Evolutionary conservation across 106 monocot genomes (phyloP).

Genomic region (Acorus gramineus): DNA sequence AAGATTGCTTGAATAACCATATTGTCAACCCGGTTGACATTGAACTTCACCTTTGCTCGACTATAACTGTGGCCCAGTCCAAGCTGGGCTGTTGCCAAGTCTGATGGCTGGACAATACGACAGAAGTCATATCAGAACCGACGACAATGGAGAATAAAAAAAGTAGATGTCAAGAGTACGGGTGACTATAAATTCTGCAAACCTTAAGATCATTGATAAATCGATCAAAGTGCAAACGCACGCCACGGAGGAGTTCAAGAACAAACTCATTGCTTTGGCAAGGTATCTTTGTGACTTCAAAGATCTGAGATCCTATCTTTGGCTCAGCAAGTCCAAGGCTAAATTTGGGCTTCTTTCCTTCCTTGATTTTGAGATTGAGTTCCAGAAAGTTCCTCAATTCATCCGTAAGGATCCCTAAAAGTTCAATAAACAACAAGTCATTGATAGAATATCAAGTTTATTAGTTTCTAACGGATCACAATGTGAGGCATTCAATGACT

Average conservation of each 20-base stretch:
- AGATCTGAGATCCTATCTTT: conserved; percentile 80
- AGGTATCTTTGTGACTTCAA: conserved; percentile 66
- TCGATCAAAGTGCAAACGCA: conserved; percentile 68
- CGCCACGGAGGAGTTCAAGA: conserved; percentile 75
- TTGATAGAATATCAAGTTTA: too few species aligned
- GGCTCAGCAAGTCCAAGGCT: conserved; percentile 80
- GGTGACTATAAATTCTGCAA: not conserved
- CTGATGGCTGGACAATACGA: conserved; percentile 39
- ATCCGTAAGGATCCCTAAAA: conserved; percentile 70
- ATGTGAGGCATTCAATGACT: too few species aligned
- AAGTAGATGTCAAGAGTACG: not conserved
- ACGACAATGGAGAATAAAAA: not conserved
- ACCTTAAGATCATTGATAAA: conserved; percentile 89
- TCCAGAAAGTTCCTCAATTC: conserved; percentile 79
- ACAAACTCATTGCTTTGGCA: conserved; percentile 84
- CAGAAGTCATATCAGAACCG: not conserved
- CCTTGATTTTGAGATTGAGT: conserved; percentile 62
- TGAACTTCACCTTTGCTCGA: conserved; percentile 92
- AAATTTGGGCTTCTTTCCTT: conserved; percentile 68
- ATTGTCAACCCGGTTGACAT: conserved; percentile 96
- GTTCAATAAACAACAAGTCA: too few species aligned
- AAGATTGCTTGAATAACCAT: conserved; percentile 99
- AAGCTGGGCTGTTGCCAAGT: conserved; percentile 76
- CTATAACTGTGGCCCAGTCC: conserved; percentile 94
- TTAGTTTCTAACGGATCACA: too few species aligned